Percentiles rank a stretch among this genome's conserved stretches.
phyloP scores from a whole-genome alignment of 2,329 filamentous ascomycete genomes.

The Ascochyta viciae-villosae region DNA sequence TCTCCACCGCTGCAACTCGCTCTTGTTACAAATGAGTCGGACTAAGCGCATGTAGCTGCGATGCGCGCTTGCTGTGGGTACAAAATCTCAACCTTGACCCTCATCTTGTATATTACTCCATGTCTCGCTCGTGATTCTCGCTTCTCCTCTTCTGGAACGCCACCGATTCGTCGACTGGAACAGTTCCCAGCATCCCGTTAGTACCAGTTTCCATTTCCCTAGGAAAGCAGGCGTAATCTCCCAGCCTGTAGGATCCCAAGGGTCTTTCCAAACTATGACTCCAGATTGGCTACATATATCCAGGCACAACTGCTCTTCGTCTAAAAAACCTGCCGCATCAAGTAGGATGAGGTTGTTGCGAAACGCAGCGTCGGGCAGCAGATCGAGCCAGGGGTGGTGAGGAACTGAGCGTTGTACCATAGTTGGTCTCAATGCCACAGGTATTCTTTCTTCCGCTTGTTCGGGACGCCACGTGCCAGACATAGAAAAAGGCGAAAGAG shows the following conservation, averaged over 20 bases:
- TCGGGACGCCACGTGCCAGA: background rate
- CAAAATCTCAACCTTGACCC: background rate
- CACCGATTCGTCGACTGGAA: constrained; percentile 7
- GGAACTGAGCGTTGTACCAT: constrained; percentile 55
- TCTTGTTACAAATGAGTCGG: too few relatives aligned
- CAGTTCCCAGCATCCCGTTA: constrained; percentile 3
- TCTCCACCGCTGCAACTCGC: too few relatives aligned
- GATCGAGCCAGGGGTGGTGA: constrained; percentile 63
- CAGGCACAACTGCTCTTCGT: constrained; percentile 5
- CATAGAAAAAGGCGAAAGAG: constrained; percentile 2
- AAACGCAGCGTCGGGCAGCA: constrained; percentile 62
- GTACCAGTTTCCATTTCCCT: constrained; percentile 1
- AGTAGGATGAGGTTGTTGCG: constrained; percentile 57
- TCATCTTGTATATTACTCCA: background rate
- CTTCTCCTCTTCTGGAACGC: constrained; percentile 1
- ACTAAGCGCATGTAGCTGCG: background rate
- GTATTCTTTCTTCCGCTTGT: background rate
- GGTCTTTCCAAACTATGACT: constrained; percentile 6
- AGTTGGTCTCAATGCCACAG: constrained; percentile 56
- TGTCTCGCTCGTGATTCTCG: background rate
- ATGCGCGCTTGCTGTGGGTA: too few relatives aligned
- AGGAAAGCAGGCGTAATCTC: constrained; percentile 8
- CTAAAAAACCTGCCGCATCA: constrained; percentile 3
- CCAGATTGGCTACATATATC: constrained; percentile 2
- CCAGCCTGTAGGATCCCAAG: constrained; percentile 11